phyloP scores from a whole-genome alignment of 2,329 filamentous ascomycete species.

The Claviceps maximensis region DNA sequence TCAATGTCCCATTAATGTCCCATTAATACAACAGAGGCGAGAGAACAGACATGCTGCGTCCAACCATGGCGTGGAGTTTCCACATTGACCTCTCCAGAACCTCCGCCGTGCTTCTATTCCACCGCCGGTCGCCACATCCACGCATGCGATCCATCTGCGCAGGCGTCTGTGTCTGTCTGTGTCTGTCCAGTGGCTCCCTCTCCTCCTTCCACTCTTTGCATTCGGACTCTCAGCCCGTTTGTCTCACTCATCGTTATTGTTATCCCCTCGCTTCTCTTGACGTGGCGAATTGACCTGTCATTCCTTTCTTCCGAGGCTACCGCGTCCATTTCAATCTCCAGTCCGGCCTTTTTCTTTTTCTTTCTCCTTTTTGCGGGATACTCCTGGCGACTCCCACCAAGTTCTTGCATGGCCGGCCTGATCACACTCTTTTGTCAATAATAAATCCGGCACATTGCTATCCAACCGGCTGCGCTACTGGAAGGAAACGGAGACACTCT shows the following conservation, averaged over 20 bases:
- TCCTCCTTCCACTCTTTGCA: not conserved
- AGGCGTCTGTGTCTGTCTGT: not conserved
- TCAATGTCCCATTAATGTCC: not conserved
- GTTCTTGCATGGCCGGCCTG: not conserved
- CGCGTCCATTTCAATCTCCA: not conserved
- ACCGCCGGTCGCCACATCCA: not conserved
- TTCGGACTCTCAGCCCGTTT: not conserved
- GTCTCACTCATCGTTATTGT: not conserved
- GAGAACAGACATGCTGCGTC: not conserved
- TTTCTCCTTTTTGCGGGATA: not conserved
- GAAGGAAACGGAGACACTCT: not conserved
- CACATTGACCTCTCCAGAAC: not conserved
- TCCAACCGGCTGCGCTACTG: not conserved
- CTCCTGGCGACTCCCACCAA: slow-evolving; percentile 4
- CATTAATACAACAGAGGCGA: not conserved
- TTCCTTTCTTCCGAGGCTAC: not conserved
- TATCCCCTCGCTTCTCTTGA: not conserved
- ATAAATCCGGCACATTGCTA: not conserved
- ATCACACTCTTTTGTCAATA: not conserved
- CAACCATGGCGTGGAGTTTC: not conserved
- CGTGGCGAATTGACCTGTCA: not conserved
- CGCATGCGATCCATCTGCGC: too few species aligned
- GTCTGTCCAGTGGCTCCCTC: not conserved
- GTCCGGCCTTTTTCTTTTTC: not conserved
- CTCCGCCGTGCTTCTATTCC: not conserved